Conservation (phyloP, 1,284 basidiomycete genomes). For the Fomitopsis schrenkii region DNA sequence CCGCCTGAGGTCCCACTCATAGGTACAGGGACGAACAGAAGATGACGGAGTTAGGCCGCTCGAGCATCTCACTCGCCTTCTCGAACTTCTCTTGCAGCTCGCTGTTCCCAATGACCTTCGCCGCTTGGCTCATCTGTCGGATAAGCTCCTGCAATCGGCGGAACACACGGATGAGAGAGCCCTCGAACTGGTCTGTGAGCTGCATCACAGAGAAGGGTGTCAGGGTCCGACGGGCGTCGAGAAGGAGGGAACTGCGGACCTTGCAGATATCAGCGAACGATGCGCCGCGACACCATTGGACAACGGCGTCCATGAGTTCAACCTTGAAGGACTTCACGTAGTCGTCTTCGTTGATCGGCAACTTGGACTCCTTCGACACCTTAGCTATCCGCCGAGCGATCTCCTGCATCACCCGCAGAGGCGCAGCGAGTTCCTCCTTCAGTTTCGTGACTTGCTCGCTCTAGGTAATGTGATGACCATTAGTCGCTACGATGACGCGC, state of each 20-base stretch:
- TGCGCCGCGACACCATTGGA: constrained; percentile 98
- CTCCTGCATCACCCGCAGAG: constrained; percentile 93
- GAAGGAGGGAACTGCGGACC: constrained; percentile 39
- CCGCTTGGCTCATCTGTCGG: constrained; percentile 92
- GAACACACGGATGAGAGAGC: constrained; percentile 92
- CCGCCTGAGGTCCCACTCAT: constrained; percentile 22
- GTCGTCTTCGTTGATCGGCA: constrained; percentile 88
- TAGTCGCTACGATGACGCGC: not conserved
- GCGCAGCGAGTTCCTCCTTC: constrained; percentile 90
- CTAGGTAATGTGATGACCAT: constrained; percentile 34
- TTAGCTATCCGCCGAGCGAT: constrained; percentile 93
- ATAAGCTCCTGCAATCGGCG: constrained; percentile 91
- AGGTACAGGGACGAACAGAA: constrained; percentile 88
- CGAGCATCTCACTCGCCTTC: constrained; percentile 84
- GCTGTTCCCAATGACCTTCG: constrained; percentile 93
- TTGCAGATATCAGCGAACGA: constrained; percentile 96
- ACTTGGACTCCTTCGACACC: constrained; percentile 90
- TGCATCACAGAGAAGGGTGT: constrained; percentile 26
- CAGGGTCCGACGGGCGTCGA: not conserved
- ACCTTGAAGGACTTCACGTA: constrained; percentile 97
- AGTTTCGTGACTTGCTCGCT: constrained; percentile 86
- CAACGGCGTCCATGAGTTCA: constrained; percentile 96
- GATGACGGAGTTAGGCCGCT: constrained; percentile 89
- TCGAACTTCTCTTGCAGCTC: constrained; percentile 92
- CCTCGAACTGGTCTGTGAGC: constrained; percentile 97